These are phyloP conservation scores for Backusella macrospora DNA, from an alignment of 192 early-diverging fungal species.

Conservation along the genomic window DNA sequence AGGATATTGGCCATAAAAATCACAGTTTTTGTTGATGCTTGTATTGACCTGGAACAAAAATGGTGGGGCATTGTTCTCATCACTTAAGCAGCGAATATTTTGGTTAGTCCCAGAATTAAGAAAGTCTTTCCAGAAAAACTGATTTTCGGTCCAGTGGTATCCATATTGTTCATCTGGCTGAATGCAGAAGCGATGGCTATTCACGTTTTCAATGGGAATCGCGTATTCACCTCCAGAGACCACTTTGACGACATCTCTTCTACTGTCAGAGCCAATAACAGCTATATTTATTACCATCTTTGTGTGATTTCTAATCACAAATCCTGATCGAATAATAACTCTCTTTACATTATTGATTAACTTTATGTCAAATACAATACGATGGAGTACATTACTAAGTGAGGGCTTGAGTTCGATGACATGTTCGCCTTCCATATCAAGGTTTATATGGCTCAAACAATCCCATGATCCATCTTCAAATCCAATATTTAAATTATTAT, in stretches of 20 bases:
- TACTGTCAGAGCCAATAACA: conserved; percentile 43
- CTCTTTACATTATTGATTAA: conserved; percentile 76
- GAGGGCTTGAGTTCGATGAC: conserved; percentile 67
- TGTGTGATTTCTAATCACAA: conserved; percentile 69
- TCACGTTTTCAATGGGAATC: conserved; percentile 74
- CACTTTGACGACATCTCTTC: conserved; percentile 20
- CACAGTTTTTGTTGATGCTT: conserved; percentile 30
- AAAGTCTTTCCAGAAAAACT: conserved; percentile 72
- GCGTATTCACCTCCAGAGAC: conserved; percentile 57
- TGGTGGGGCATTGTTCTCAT: conserved; percentile 34
- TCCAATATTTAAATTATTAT: conserved; percentile 59
- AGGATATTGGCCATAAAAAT: conserved; percentile 53
- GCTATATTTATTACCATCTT: conserved; percentile 60
- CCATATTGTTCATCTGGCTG: conserved; percentile 67
- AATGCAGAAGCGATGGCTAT: conserved; percentile 64
- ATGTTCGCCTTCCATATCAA: conserved; percentile 75
- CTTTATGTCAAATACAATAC: conserved; percentile 76
- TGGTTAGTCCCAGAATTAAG: conserved; percentile 25
- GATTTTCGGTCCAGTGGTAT: conserved; percentile 73
- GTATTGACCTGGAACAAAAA: conserved; percentile 57
- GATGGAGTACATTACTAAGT: conserved; percentile 63
- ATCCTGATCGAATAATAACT: conserved; percentile 74
- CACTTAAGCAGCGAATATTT: conserved; percentile 42
- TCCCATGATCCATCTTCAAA: conserved; percentile 64
- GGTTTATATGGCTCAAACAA: conserved; percentile 66